Conservation (phyloP, 805 yeast species). For the Sugiyamaella qingdaonensis region DNA sequence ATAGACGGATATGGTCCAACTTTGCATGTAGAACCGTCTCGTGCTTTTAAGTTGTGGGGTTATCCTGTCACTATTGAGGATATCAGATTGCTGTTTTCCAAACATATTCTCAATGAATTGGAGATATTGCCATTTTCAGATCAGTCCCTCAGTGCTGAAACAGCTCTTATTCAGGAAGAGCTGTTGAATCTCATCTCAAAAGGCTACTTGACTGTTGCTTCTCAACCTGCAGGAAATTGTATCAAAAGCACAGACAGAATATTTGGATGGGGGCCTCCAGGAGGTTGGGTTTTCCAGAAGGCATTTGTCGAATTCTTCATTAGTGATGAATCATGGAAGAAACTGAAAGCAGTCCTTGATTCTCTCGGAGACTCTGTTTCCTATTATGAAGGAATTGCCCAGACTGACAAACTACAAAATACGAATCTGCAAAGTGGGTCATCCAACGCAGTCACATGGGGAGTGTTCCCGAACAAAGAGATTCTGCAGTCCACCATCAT, state of each 20-base stretch:
- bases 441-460: slow-evolving; percentile 94
- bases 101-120: slow-evolving; percentile 69
- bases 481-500: slow-evolving; percentile 88
- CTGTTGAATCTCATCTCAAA: slow-evolving; percentile 69
- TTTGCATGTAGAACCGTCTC: slow-evolving; percentile 64
- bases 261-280: slow-evolving; percentile 96
- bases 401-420: slow-evolving; percentile 23
- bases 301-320: slow-evolving; percentile 88
- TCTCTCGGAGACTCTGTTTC: slow-evolving; percentile 47
- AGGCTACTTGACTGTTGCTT: slow-evolving; percentile 82
- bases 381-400: slow-evolving; percentile 67
- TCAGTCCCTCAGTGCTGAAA: slow-evolving; percentile 78
- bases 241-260: slow-evolving; percentile 74
- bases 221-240: slow-evolving; percentile 92
- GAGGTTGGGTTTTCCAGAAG: slow-evolving; percentile 88
- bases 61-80: slow-evolving; percentile 58
- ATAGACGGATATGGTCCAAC: slow-evolving; percentile 96
- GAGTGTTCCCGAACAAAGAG: slow-evolving; percentile 88
- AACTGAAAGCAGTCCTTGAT: slow-evolving; percentile 50
- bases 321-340: slow-evolving; percentile 67
- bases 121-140: slow-evolving; percentile 91
- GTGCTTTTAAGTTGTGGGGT: slow-evolving; percentile 78
- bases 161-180: slow-evolving; percentile 89
- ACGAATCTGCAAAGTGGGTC: slow-evolving; percentile 53
- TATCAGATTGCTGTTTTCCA: slow-evolving; percentile 60